phyloP scores from a whole-genome alignment of 805 yeast genomes.

The Lipomyces chichibuensis region DNA sequence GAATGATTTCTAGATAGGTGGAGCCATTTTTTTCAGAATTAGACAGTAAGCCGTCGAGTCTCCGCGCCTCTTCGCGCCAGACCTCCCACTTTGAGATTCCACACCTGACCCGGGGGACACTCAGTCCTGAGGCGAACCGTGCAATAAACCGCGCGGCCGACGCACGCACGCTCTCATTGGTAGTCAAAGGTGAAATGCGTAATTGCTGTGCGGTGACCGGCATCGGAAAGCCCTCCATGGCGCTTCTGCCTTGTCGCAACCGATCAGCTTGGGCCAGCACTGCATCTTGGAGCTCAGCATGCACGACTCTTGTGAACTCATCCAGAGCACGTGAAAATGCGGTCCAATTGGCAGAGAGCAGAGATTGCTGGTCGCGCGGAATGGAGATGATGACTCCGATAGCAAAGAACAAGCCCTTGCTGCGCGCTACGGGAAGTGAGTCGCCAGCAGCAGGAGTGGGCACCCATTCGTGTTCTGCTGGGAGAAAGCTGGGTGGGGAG shows the following conservation, averaged over 20 bases:
- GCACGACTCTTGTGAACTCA: conserved; percentile 4
- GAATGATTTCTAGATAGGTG: neutral
- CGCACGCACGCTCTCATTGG: conserved; percentile 5
- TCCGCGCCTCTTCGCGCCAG: conserved; percentile 8
- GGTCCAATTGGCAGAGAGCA: conserved; percentile 5
- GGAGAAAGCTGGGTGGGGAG: neutral
- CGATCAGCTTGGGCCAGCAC: neutral
- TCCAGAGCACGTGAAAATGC: conserved; percentile 8
- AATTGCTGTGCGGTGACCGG: neutral
- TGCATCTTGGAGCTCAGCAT: conserved; percentile 3
- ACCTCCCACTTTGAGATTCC: conserved; percentile 7
- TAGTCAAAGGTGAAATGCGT: neutral
- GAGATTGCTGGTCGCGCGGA: neutral
- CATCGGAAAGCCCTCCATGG: neutral
- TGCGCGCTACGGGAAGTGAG: neutral
- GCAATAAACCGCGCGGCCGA: neutral
- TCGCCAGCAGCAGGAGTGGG: conserved; percentile 5
- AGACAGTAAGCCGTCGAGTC: neutral
- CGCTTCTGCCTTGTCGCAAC: neutral
- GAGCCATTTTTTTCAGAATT: neutral
- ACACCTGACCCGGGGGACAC: conserved; percentile 7
- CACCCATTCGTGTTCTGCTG: neutral
- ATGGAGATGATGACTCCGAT: conserved; percentile 3
- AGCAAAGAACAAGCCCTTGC: conserved; percentile 8
- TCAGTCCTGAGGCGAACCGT: conserved; percentile 1